These are phyloP conservation scores for Ophiostoma ulmi DNA, from an alignment of 2,329 filamentous ascomycete genomes.

Conservation along the genomic window DNA sequence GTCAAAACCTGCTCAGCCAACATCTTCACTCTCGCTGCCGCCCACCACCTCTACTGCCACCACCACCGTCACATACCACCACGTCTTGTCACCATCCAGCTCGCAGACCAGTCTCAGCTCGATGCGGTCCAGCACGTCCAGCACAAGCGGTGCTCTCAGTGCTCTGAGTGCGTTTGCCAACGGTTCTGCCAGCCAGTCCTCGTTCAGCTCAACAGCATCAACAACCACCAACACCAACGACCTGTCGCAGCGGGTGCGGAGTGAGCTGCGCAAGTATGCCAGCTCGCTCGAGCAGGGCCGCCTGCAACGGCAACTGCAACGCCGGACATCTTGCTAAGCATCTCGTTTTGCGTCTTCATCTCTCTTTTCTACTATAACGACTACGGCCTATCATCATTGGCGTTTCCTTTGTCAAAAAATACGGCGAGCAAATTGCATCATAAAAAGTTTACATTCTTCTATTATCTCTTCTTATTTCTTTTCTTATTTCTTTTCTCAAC, in stretches of 20 bases:
- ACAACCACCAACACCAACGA: conserved; percentile 32
- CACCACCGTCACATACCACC: conserved; percentile 34
- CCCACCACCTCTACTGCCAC: conserved; percentile 22
- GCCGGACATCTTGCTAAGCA: conserved; percentile 50
- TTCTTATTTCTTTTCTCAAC: background rate
- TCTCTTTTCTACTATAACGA: conserved; percentile 13
- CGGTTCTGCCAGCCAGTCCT: conserved; percentile 18
- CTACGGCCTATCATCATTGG: conserved; percentile 1
- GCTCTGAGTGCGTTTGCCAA: conserved; percentile 26
- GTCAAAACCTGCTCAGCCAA: conserved; percentile 27
- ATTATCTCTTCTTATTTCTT: background rate
- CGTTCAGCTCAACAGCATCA: conserved; percentile 34
- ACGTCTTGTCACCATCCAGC: conserved; percentile 62
- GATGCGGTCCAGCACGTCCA: conserved; percentile 50
- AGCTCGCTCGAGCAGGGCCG: conserved; percentile 82
- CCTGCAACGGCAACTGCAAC: conserved; percentile 54
- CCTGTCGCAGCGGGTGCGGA: conserved; percentile 70
- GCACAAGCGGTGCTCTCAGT: conserved; percentile 20
- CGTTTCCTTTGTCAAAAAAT: conserved; percentile 12
- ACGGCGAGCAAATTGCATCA: conserved; percentile 1
- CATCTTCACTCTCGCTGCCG: conserved; percentile 19
- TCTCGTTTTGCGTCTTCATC: background rate
- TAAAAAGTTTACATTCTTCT: background rate
- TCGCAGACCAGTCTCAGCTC: conserved; percentile 82
- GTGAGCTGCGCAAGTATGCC: conserved; percentile 78